Percentiles rank a stretch among this genome's conserved stretches.
These are phyloP conservation scores for Urochloa ruziziensis DNA, from an alignment of 176 grass and related monocot genomes.

Conservation along the genomic window DNA sequence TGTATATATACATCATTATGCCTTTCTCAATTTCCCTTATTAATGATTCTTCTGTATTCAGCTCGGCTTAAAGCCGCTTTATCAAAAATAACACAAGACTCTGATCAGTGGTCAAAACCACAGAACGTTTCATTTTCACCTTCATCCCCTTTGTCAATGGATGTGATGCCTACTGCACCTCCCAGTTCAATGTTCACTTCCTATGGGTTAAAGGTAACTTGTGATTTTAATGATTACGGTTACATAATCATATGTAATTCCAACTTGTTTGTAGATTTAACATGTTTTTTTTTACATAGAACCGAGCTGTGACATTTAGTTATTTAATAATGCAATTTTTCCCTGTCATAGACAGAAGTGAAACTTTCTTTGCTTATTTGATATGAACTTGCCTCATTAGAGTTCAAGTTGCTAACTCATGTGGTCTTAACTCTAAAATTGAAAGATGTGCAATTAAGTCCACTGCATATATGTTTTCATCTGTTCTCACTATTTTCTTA, in stretches of 20 bases:
- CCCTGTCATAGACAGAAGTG: constrained; percentile 11
- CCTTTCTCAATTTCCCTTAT: constrained; percentile 28
- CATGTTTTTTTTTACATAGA: constrained; percentile 17
- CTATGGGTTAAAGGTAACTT: constrained; percentile 83
- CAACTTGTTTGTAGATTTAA: constrained; percentile 6
- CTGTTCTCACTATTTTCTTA: neutral
- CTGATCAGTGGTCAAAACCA: constrained; percentile 89
- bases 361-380: neutral
- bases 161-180: constrained; percentile 87
- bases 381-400: constrained; percentile 17
- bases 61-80: constrained; percentile 79
- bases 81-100: constrained; percentile 96
- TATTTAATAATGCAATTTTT: too few relatives aligned
- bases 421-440: neutral
- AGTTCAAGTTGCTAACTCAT: neutral
- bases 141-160: constrained; percentile 68
- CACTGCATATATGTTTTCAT: neutral
- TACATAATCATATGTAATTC: constrained; percentile 2
- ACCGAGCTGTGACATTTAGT: constrained; percentile 7
- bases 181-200: constrained; percentile 72
- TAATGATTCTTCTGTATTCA: constrained; percentile 44
- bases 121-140: constrained; percentile 58
- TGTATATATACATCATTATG: neutral
- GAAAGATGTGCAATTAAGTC: constrained; percentile 11
- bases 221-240: constrained; percentile 32